Percentiles rank a stretch among this genome's conserved stretches.
Conservation (phyloP, 106 monocot genomes). For the Ottelia alismoides region DNA sequence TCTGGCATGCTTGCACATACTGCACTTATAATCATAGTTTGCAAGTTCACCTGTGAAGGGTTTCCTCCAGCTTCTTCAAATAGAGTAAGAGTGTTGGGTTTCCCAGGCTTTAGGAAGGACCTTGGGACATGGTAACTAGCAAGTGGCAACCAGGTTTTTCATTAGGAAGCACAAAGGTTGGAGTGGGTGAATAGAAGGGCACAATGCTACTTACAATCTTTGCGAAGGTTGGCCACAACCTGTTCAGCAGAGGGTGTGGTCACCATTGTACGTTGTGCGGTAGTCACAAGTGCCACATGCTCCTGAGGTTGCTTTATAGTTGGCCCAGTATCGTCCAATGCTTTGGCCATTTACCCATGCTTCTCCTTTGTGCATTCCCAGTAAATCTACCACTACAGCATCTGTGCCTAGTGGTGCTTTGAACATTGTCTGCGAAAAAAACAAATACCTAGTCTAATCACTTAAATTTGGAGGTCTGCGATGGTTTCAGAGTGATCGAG, state of each 20-base stretch:
- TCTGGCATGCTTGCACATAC: neutral
- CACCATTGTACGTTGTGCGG: neutral
- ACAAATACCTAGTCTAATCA: too few species aligned
- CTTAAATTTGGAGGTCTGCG: neutral
- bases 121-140: constrained; percentile 11
- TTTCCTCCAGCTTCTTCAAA: constrained; percentile 12
- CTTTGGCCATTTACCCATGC: constrained; percentile 24
- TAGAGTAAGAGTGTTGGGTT: constrained; percentile 2
- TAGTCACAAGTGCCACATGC: constrained; percentile 14
- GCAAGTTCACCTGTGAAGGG: constrained; percentile 3
- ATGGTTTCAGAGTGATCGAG: neutral
- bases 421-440: constrained; percentile 33
- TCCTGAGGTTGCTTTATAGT: neutral
- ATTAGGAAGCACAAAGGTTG: too few species aligned
- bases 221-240: constrained; percentile 15
- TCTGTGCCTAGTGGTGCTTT: constrained; percentile 24
- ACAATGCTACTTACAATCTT: constrained; percentile 17
- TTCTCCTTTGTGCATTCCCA: constrained; percentile 21
- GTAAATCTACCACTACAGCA: constrained; percentile 15
- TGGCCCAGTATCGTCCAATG: constrained; percentile 18
- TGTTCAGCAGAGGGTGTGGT: constrained; percentile 2
- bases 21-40: neutral
- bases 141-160: too few species aligned
- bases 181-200: too few species aligned
- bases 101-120: neutral